Percentiles rank a stretch among this genome's conserved stretches.
These are phyloP conservation scores for Usnea hakonensis DNA, from an alignment of 495 filamentous ascomycete genomes.

Conservation along the genomic window DNA sequence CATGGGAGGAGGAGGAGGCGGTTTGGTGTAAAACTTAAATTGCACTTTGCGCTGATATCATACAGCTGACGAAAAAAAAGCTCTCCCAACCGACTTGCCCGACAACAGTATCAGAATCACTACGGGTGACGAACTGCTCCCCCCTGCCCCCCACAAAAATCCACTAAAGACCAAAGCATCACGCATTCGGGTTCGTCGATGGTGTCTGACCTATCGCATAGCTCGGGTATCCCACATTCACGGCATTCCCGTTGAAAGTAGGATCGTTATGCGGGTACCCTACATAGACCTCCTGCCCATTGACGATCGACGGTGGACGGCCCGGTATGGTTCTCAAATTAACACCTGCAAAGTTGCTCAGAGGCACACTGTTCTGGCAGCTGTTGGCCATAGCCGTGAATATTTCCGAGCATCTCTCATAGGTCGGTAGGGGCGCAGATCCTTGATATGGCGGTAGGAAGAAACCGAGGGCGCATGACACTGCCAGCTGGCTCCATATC, in stretches of 20 bases:
- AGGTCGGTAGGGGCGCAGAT: not conserved
- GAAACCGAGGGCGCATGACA: not conserved
- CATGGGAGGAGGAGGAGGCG: no score
- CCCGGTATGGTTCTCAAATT: not conserved
- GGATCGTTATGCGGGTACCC: not conserved
- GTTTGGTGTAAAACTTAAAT: no score
- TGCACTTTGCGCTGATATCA: no score
- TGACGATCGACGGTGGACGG: not conserved
- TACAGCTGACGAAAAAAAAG: no score
- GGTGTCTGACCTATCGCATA: not conserved
- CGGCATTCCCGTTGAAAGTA: not conserved
- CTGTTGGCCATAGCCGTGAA: not conserved
- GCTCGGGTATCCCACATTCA: conserved; percentile 6
- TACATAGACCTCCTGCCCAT: not conserved
- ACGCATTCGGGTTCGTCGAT: not conserved
- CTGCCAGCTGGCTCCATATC: not conserved
- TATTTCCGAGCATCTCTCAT: not conserved
- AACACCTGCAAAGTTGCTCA: not conserved
- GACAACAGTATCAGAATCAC: no score
- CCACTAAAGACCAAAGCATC: no score
- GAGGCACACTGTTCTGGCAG: not conserved
- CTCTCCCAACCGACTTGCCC: no score
- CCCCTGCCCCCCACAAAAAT: no score
- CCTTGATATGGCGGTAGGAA: not conserved
- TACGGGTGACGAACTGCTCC: no score